phyloP scores from a whole-genome alignment of 2,329 filamentous ascomycete genomes.

The Trichoderma oligosporum region DNA sequence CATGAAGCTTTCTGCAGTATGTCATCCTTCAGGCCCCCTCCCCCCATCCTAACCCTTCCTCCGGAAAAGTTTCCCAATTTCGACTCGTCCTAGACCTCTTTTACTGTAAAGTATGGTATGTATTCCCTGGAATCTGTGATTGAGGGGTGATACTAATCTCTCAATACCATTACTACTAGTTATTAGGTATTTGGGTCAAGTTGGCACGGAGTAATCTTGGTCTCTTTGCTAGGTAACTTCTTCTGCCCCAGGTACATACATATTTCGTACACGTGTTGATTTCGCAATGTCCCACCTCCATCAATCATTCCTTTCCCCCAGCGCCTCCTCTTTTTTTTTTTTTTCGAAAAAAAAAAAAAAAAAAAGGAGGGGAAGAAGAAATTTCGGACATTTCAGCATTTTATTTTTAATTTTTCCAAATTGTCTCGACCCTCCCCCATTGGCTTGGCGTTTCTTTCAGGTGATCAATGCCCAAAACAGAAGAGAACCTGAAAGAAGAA shows the following conservation, averaged over 20 bases:
- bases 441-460: not conserved
- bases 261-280: slow-evolving; percentile 5
- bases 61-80: not conserved
- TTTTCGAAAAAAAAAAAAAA: not conserved
- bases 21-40: slow-evolving; percentile 1
- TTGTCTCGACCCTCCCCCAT: not conserved
- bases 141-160: too few species aligned
- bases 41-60: not conserved
- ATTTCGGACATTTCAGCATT: not conserved
- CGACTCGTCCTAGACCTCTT: not conserved
- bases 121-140: not conserved
- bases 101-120: not conserved
- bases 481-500: not conserved
- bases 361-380: not conserved
- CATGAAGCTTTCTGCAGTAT: not conserved
- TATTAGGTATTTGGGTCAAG: too few species aligned
- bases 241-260: not conserved
- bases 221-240: too few species aligned
- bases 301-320: not conserved
- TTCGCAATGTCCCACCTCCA: slow-evolving; percentile 11
- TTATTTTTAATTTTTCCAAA: not conserved
- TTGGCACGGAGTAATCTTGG: too few species aligned
- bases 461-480: not conserved
- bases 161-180: too few species aligned
- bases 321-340: not conserved